phyloP scores from a whole-genome alignment of 768 basidiomycete species.

The Termitomyces sp. region DNA sequence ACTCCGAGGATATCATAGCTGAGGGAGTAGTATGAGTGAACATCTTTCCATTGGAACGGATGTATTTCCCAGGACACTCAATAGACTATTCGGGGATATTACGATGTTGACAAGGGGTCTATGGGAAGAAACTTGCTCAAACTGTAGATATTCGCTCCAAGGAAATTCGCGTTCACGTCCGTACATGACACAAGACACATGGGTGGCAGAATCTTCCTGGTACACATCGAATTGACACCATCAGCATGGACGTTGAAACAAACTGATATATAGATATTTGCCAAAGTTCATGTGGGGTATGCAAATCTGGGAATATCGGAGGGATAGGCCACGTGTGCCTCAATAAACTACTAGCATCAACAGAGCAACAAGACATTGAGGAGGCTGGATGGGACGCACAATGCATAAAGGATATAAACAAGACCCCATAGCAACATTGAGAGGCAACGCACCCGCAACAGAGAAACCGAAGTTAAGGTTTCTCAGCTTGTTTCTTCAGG shows the following conservation, averaged over 20 bases:
- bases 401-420: neutral
- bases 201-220: neutral
- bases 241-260: neutral
- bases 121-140: neutral
- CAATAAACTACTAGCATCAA: neutral
- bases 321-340: too few species aligned
- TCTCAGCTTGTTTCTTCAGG: conserved; percentile 52
- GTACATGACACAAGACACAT: neutral
- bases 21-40: too few species aligned
- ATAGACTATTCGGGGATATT: too few species aligned
- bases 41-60: too few species aligned
- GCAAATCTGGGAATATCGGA: neutral
- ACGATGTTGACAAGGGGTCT: too few species aligned
- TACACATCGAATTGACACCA: neutral
- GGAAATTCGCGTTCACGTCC: neutral
- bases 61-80: too few species aligned
- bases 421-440: neutral
- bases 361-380: neutral
- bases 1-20: too few species aligned
- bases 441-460: neutral
- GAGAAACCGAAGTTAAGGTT: conserved; percentile 1
- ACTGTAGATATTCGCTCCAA: neutral
- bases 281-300: neutral
- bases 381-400: neutral
- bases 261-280: too few species aligned